Base-by-base conservation (phyloP, 2,329 filamentous ascomycete genomes). In the Penicillium verrucosum region DNA sequence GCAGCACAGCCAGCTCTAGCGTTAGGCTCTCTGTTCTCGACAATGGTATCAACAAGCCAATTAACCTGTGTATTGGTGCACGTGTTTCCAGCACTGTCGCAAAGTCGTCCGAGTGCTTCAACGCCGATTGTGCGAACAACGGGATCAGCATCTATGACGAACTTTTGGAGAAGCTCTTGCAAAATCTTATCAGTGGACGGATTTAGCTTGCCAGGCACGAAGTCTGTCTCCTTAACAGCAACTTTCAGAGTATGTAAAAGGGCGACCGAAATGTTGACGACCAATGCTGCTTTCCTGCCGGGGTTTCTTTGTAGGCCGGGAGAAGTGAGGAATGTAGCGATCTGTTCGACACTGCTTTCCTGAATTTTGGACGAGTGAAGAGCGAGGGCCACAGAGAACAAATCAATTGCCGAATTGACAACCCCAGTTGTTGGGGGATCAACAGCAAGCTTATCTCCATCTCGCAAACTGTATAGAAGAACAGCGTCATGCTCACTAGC, bases 1-100 rank as follows among this genome's bases (percentile, higher is more conserved):
- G 95, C 90, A 16, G 95, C 94, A 74, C 93, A 99, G 11, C 94
- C 94, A 43, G 95, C 92, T 71, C 94, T 86, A 37, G 92, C 92
- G 71, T 90, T 93, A 0, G 94, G 94, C 71, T 99, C 94, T 53
- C 93, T 84, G 73, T 99, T 97, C 43, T 88, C 84, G 6, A 99
- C 92, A 61, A 99, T 97, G 1, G 89, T 96, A 68, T 99, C 93
- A 42, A 97, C 88, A 10, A 99, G 81, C 69, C 88, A 88, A 69
- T 95, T 97, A 66, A 99, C 90, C 73, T 97, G 92, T 29, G 85
- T 82, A 61, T 90, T 92, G 0, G 94, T 99, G 67, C 96, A 94
- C 1, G 87, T 80, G 60, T 94, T 96, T 38, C 94, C 95, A 51
- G 91, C 92, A 51, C 80, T 83, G 56, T 82, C 92, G 74, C 94